Conservation (phyloP, 2,329 filamentous ascomycete species). For the Elsinoe australis region DNA sequence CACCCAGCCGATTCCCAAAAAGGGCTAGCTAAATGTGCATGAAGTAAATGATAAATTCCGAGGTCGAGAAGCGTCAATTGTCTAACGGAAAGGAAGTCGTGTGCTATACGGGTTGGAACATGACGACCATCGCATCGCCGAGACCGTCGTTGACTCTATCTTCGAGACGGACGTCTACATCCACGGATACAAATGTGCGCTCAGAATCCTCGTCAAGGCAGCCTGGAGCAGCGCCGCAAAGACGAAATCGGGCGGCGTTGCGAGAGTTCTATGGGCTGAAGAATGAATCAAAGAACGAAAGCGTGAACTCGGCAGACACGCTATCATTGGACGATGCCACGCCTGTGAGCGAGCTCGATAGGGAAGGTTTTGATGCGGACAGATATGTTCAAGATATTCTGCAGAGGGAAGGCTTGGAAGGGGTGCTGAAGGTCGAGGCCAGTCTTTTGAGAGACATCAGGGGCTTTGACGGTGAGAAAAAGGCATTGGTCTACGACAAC, state of each 20-base stretch:
- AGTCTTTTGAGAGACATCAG: conserved; percentile 69
- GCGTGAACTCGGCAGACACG: conserved; percentile 16
- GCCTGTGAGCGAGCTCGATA: not conserved
- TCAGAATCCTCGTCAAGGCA: conserved; percentile 36
- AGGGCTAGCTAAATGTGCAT: too few species aligned
- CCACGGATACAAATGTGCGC: conserved; percentile 46
- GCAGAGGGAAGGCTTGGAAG: conserved; percentile 56
- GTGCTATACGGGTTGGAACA: conserved; percentile 31
- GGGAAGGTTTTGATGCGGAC: conserved; percentile 59
- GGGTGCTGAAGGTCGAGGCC: conserved; percentile 63
- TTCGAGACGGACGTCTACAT: conserved; percentile 66
- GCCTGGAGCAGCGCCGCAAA: conserved; percentile 40
- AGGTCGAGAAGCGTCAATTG: not conserved
- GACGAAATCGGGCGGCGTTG: conserved; percentile 74
- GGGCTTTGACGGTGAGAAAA: conserved; percentile 89
- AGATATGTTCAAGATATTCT: conserved; percentile 58
- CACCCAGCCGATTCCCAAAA: too few species aligned
- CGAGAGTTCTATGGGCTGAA: conserved; percentile 92
- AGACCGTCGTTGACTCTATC: conserved; percentile 54
- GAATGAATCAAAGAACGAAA: conserved; percentile 35
- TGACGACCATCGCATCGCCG: conserved; percentile 55
- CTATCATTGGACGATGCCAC: not conserved
- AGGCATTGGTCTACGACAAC: conserved; percentile 95
- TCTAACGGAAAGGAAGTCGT: not conserved
- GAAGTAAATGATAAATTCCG: too few species aligned